These are phyloP conservation scores for Echites panduratus DNA, from an alignment of 257 asterid genomes.

Conservation along the genomic window DNA sequence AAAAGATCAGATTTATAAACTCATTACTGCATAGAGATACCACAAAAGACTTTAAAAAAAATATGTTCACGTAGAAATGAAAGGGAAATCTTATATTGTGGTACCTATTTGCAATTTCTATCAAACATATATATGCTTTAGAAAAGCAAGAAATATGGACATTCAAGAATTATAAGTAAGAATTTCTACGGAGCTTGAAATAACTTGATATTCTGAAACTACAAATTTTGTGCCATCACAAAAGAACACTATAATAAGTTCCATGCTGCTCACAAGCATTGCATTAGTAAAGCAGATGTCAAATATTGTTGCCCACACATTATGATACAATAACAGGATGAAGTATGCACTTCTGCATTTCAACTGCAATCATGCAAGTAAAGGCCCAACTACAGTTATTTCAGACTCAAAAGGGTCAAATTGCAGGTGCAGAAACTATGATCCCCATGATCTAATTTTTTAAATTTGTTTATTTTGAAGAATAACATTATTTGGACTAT, in stretches of 20 bases:
- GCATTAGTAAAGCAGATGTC: not conserved
- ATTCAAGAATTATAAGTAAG: not conserved
- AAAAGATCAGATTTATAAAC: not conserved
- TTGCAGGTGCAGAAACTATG: not conserved
- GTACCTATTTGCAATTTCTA: not conserved
- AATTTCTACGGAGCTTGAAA: not conserved
- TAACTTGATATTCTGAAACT: not conserved
- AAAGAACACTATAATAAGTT: not conserved
- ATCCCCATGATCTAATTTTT: constrained; percentile 1
- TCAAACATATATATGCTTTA: not conserved
- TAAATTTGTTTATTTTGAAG: not conserved
- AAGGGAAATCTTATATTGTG: not conserved
- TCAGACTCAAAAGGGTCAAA: not conserved
- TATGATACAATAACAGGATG: not conserved
- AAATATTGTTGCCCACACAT: not conserved
- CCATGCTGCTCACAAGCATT: not conserved
- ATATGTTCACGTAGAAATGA: not conserved
- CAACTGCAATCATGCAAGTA: not conserved
- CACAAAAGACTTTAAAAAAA: too few species aligned
- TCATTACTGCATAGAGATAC: not conserved
- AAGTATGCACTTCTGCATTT: not conserved
- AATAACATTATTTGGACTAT: not conserved
- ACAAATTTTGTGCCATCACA: not conserved
- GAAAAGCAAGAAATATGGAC: not conserved
- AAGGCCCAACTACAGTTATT: not conserved